Conservation (phyloP, 139 green algal genomes). For the Asterochloris sp. region DNA sequence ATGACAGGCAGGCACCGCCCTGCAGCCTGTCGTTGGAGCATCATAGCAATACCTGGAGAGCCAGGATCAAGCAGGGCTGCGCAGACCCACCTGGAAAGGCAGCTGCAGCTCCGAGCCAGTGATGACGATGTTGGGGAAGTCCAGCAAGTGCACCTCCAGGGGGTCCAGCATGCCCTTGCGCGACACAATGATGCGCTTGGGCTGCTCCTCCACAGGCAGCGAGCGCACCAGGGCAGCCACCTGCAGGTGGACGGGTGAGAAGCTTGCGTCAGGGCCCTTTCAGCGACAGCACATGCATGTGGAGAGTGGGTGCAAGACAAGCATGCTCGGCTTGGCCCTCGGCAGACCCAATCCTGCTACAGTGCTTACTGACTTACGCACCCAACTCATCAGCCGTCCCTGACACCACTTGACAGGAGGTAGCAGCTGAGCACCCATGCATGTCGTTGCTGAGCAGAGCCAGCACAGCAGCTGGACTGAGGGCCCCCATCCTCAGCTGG, state of each 20-base stretch:
- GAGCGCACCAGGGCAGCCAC: conserved; percentile 92
- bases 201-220: conserved; percentile 98
- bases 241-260: no score
- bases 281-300: no score
- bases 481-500: no score
- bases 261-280: no score
- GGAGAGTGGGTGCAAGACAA: neutral
- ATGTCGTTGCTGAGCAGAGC: no score
- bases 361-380: no score
- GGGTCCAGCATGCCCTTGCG: conserved; percentile 99
- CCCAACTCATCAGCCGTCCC: no score
- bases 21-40: neutral
- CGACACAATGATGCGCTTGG: conserved; percentile 99
- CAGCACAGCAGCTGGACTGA: no score
- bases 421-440: no score
- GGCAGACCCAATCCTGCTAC: no score
- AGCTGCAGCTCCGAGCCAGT: conserved; percentile 98
- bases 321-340: neutral
- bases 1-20: neutral
- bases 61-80: neutral
- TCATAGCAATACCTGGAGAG: neutral
- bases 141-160: conserved; percentile 97
- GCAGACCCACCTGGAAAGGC: conserved; percentile 89
- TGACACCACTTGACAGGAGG: no score
- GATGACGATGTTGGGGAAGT: conserved; percentile 99